Evolutionary conservation across 805 yeast genomes (phyloP).

Genomic region (Hanseniaspora osmophila): DNA sequence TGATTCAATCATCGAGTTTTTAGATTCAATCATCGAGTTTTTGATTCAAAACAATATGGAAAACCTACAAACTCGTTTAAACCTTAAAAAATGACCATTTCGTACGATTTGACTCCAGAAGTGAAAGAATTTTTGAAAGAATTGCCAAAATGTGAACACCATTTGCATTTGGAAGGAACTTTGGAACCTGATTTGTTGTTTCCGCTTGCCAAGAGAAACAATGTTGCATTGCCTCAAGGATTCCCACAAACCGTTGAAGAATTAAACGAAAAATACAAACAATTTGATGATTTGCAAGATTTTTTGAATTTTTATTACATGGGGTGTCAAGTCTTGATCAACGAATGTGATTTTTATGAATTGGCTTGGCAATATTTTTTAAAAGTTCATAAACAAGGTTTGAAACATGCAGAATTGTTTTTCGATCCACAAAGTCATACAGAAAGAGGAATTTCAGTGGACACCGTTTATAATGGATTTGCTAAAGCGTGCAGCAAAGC

Average conservation of each 20-base stretch:
- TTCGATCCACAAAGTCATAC: conserved; percentile 81
- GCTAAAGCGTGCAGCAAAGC: conserved; percentile 43
- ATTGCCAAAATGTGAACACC: conserved; percentile 80
- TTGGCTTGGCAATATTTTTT: conserved; percentile 62
- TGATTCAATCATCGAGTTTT: too few relatives aligned
- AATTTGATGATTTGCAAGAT: conserved; percentile 59
- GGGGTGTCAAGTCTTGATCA: conserved; percentile 62
- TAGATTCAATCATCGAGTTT: too few relatives aligned
- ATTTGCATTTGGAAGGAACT: conserved; percentile 74
- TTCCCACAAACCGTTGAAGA: conserved; percentile 50
- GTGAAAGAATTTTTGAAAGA: conserved; percentile 29
- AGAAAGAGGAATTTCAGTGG: conserved; percentile 47
- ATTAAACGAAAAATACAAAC: conserved; percentile 42
- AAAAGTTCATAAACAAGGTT: conserved; percentile 44
- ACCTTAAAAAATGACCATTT: background rate
- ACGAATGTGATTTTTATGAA: conserved; percentile 61
- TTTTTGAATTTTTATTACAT: conserved; percentile 67
- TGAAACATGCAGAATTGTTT: conserved; percentile 60
- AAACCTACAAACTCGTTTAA: too few relatives aligned
- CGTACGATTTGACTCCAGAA: background rate
- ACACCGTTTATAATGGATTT: conserved; percentile 51
- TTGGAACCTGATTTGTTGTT: conserved; percentile 62
- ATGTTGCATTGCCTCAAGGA: conserved; percentile 40
- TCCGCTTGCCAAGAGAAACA: conserved; percentile 53
- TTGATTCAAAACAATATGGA: too few relatives aligned